These are phyloP conservation scores for Aspergillus sp. DNA, from an alignment of 2,329 filamentous ascomycete species.

Conservation along the genomic window DNA sequence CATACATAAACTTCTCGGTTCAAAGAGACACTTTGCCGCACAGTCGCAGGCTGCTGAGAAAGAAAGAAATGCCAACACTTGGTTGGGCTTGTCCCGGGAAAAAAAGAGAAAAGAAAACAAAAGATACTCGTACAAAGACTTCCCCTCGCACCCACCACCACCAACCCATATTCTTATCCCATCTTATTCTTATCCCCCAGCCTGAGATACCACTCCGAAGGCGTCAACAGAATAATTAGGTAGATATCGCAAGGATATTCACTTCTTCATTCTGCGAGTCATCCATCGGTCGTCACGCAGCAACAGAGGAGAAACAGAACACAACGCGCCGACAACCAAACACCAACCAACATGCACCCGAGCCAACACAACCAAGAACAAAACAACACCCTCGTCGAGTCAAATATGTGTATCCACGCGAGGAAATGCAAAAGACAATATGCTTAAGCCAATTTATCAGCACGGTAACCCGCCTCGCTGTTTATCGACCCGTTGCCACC, in stretches of 20 bases:
- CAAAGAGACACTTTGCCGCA: background rate
- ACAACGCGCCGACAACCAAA: background rate
- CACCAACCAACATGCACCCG: background rate
- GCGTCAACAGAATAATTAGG: background rate
- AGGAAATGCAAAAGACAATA: background rate
- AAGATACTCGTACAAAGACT: background rate
- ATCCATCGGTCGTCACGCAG: background rate
- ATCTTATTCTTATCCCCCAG: background rate
- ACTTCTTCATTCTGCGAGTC: background rate
- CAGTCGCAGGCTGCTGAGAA: background rate
- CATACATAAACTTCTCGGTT: background rate
- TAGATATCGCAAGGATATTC: background rate
- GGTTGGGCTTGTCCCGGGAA: background rate
- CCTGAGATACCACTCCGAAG: background rate
- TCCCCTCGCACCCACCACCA: background rate
- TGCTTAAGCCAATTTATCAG: background rate
- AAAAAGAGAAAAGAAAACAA: background rate
- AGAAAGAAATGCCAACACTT: background rate
- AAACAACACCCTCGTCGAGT: background rate
- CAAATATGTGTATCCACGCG: background rate
- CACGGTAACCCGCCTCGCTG: background rate
- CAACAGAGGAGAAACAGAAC: background rate
- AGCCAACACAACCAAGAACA: background rate
- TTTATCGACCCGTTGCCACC: background rate
- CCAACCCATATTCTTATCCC: background rate